Base-by-base conservation (phyloP, 768 basidiomycete species). In the Leccinum incarnatum region DNA sequence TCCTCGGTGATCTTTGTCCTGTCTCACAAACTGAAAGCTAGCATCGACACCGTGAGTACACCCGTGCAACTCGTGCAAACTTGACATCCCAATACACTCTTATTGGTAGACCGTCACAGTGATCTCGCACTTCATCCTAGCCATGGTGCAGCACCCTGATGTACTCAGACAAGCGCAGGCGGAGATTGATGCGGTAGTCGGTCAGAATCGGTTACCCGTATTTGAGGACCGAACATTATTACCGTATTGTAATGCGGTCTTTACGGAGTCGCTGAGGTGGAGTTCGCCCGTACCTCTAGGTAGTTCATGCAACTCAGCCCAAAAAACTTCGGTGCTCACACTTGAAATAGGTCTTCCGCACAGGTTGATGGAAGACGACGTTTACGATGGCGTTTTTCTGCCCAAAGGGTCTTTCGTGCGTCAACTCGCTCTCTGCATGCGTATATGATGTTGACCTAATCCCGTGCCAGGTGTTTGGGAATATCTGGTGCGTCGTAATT, bases 121-220 rank as follows among this genome's bases (percentile, higher is more conserved):
- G 14, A 68, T 80, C 17, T 75, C 76, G 30, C 82, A 86, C 46
- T 87, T 91, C 71, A 67, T 91, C 23, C 79, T 90, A 53, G 85
- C 85, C 5, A 86, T 91, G 83, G 75, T 87, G 54, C 71, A 76
- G 7, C 69, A 88, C 63, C 88, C 88, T 0, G 80, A 81, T 1
- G 79, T 77, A 1, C 79, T 84, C 49, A 76, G 62, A 32, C 82
- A 80, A 56, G 88, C 85, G 0, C 87, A 89, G 65, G 74, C 76
- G 19, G 89, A 91, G 62, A 79, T 91, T 17, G 89, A 91, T 65
- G 55, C 64, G 2, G 82, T 87, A 15, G 74, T 30, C 21, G 70
- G 68, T 5, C 56, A 56, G 29, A 59, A 57, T 79, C 77, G 88
- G 9, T 75, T 90, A 29, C 90, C 90, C 0, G 77, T 74, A 0